Conservation (phyloP, 345 rosid species). For the Hirschfeldia incana region DNA sequence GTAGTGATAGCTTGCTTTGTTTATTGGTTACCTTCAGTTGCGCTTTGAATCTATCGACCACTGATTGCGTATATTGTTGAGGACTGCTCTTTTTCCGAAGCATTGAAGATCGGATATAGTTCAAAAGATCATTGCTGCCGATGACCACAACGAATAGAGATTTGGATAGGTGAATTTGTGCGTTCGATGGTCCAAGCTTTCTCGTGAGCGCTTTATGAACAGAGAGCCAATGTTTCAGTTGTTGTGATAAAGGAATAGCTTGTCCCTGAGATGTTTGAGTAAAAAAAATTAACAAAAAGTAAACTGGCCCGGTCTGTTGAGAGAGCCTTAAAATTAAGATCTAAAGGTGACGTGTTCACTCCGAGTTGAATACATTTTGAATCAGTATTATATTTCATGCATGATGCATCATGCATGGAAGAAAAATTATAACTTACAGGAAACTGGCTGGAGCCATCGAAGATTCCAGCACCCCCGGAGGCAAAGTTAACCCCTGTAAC, state of each 20-base stretch:
- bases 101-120: conserved; percentile 44
- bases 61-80: conserved; percentile 43
- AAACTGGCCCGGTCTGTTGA: neutral
- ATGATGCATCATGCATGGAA: neutral
- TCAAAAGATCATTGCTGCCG: conserved; percentile 70
- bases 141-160: conserved; percentile 53
- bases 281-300: neutral
- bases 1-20: too few relatives aligned
- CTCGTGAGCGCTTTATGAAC: conserved; percentile 36
- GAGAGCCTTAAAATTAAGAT: neutral
- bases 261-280: conserved; percentile 34
- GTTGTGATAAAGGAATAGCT: conserved; percentile 48
- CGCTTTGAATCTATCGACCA: conserved; percentile 50
- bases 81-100: conserved; percentile 43
- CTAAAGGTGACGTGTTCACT: neutral
- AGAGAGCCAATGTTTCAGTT: conserved; percentile 48
- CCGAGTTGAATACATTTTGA: neutral
- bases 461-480: conserved; percentile 67
- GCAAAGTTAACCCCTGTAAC: conserved; percentile 60
- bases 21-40: conserved; percentile 57
- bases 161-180: conserved; percentile 46
- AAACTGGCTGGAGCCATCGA: conserved; percentile 45
- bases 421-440: conserved; percentile 42
- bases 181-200: conserved; percentile 39
- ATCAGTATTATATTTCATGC: neutral